These are phyloP conservation scores for Pichia sp. DNA, from an alignment of 1,139 yeast species.

Conservation along the genomic window DNA sequence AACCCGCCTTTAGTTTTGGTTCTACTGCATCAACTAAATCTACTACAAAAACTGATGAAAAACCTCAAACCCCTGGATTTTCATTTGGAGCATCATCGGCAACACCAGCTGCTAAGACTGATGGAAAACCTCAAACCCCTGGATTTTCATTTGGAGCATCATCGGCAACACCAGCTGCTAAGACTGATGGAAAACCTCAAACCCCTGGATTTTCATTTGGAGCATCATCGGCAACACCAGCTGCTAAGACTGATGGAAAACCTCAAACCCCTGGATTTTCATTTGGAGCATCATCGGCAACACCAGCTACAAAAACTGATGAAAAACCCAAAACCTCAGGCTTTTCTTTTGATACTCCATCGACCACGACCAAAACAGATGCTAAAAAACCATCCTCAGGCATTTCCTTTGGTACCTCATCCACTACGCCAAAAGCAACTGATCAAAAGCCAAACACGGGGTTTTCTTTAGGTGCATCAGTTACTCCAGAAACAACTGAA, in stretches of 20 bases:
- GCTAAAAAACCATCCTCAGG: not conserved
- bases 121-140: not conserved
- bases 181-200: too few relatives aligned
- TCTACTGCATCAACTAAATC: slow-evolving; percentile 13
- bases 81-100: not conserved
- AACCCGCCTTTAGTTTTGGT: slow-evolving; percentile 3
- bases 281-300: not conserved
- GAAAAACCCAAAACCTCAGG: not conserved
- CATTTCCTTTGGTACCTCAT: slow-evolving; percentile 1
- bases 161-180: slow-evolving; percentile 2
- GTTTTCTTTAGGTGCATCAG: slow-evolving; percentile 26
- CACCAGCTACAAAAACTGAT: not conserved
- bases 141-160: slow-evolving; percentile 2
- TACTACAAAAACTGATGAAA: too few relatives aligned
- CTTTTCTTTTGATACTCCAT: slow-evolving; percentile 2
- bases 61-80: too few relatives aligned
- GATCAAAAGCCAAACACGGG: slow-evolving; percentile 13
- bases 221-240: slow-evolving; percentile 17
- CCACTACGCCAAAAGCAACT: slow-evolving; percentile 7
- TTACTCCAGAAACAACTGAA: not conserved
- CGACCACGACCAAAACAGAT: slow-evolving; percentile 4
- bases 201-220: too few relatives aligned
- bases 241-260: not conserved
- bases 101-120: not conserved
- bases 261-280: too few relatives aligned